A percentile compares a stretch with the other conserved stretches of the same genome.
Conservation (phyloP, 2,329 filamentous ascomycete species). For the Aschersonia sp. region DNA sequence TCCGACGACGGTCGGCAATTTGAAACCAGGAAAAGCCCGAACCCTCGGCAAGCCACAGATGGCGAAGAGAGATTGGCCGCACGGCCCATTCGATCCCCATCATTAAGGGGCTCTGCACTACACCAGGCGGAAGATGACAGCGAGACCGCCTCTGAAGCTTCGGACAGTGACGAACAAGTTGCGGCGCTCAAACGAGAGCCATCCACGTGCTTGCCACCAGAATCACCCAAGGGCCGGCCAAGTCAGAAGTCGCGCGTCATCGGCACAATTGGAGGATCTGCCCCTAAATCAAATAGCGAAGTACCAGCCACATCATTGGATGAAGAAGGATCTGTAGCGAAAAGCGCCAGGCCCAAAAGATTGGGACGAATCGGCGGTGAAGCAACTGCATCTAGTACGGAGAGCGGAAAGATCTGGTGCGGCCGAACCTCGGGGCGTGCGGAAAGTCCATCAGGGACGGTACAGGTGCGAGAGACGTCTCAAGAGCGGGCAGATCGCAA, state of each 20-base stretch:
- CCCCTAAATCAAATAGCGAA: too few species aligned
- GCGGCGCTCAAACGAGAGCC: constrained; percentile 3
- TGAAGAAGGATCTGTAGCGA: too few species aligned
- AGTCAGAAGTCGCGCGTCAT: too few species aligned
- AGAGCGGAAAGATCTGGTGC: constrained; percentile 11
- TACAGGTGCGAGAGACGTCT: constrained; percentile 25
- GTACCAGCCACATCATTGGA: too few species aligned
- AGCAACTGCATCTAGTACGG: too few species aligned
- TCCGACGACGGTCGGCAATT: constrained; percentile 6
- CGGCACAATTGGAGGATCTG: too few species aligned
- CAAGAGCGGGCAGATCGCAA: constrained; percentile 33
- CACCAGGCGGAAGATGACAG: constrained; percentile 10
- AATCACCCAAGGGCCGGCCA: too few species aligned
- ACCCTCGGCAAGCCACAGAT: not conserved
- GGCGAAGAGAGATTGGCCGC: not conserved
- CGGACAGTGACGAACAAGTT: constrained; percentile 15
- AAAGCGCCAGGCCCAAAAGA: too few species aligned
- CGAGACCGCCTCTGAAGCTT: constrained; percentile 30
- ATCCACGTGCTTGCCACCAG: too few species aligned
- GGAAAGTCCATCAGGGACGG: constrained; percentile 11
- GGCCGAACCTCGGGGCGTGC: constrained; percentile 8
- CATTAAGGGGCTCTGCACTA: not conserved
- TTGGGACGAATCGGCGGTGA: too few species aligned
- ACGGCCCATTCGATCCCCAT: too few species aligned
- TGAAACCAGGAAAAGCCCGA: constrained; percentile 6